Conservation (phyloP, 1,284 basidiomycete genomes). For the Trichosporon sp. region DNA sequence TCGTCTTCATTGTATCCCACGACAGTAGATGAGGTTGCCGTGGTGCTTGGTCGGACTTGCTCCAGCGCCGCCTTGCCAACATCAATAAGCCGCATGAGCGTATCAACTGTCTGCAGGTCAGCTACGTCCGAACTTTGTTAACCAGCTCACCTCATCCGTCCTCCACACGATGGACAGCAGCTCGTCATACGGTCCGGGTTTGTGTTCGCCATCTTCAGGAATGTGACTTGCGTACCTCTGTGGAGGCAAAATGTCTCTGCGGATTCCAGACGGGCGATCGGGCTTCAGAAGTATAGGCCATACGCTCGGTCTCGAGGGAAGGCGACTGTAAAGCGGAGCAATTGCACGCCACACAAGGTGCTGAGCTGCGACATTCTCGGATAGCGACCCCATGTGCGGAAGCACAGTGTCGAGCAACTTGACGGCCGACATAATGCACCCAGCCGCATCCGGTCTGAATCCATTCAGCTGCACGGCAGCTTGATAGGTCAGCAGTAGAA, state of each 20-base stretch:
- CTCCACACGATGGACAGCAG: constrained; percentile 54
- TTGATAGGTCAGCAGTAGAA: constrained; percentile 65
- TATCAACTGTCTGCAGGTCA: constrained; percentile 12
- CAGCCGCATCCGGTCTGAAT: constrained; percentile 44
- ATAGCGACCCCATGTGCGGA: constrained; percentile 17
- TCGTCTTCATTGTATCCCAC: constrained; percentile 53
- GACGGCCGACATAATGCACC: constrained; percentile 17
- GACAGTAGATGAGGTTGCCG: not conserved
- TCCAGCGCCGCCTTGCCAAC: constrained; percentile 17
- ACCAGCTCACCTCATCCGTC: constrained; percentile 57
- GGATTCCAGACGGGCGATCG: constrained; percentile 63
- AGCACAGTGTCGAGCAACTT: constrained; percentile 20
- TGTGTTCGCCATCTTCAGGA: constrained; percentile 8
- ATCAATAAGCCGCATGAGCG: constrained; percentile 13
- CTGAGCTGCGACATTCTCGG: constrained; percentile 22
- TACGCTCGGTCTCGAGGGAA: constrained; percentile 36
- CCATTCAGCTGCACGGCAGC: constrained; percentile 62
- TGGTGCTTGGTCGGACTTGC: not conserved
- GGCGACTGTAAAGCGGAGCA: constrained; percentile 56
- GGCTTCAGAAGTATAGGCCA: constrained; percentile 63
- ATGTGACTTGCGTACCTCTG: constrained; percentile 13
- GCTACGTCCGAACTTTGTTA: not conserved
- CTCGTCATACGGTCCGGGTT: not conserved
- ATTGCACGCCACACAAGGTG: constrained; percentile 60
- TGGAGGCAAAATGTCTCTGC: constrained; percentile 54